Base-by-base conservation (phyloP, 768 basidiomycete genomes). In the Amanita muscaria region DNA sequence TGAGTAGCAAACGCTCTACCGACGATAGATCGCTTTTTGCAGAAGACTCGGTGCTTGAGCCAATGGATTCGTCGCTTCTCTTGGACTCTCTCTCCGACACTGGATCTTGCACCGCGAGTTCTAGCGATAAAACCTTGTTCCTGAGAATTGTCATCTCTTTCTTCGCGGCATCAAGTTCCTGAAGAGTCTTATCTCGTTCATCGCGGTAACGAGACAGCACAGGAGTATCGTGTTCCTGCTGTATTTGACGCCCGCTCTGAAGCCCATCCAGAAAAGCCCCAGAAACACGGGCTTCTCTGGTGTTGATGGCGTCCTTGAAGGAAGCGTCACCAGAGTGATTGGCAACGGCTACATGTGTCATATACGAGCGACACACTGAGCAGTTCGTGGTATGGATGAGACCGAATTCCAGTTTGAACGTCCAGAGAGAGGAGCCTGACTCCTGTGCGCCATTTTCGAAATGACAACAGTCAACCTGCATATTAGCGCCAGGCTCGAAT, bases 381-480 rank as follows among this genome's bases (percentile, higher is more conserved):
- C 42, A 44, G 23, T 35, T 44, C 42, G 25, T 35, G 23, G 32
- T 32, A 14, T 44, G 42, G 11, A 44, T 23, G 33, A 44, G 34
- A 34, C 42, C 42, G 24, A 44, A 44, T 16, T 19, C 19, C 15
- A 34, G 42, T 14, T 36, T 44, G 15, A 25, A 44, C 3, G 15
- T 16, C 42, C 42, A 44, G n/a, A n/a, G n/a, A n/a, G n/a, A n/a
- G n/a, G n/a, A n/a, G n/a, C n/a, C n/a, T n/a, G n/a, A n/a, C n/a
- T n/a, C n/a, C n/a, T n/a, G n/a, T n/a, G n/a, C n/a, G n/a, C n/a
- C n/a, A n/a, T n/a, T n/a, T n/a, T n/a, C n/a, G n/a, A n/a, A n/a
- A n/a, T n/a, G n/a, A n/a, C n/a, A n/a, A n/a, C n/a, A n/a, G n/a
- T n/a, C n/a, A n/a, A n/a, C n/a, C n/a, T n/a, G n/a, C n/a, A n/a